Evolutionary conservation across 2,329 filamentous ascomycete genomes (phyloP).

Genomic region (Xylariaceae sp.): DNA sequence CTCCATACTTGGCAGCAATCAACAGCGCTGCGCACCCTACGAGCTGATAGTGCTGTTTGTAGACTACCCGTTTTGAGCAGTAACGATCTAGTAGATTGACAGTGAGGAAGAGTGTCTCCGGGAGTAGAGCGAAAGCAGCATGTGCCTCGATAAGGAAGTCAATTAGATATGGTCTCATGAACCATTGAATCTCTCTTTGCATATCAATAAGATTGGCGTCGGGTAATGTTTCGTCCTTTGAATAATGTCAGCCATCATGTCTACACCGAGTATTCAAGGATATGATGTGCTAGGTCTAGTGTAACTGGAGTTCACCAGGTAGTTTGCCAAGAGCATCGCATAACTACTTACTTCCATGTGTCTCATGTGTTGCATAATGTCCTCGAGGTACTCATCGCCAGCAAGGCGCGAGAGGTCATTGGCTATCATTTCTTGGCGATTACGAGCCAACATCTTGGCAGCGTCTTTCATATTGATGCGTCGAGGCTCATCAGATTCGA

Average conservation of each 20-base stretch:
- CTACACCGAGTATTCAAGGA: background rate
- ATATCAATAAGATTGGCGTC: conserved; percentile 99
- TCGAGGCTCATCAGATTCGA: conserved; percentile 60
- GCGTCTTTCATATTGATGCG: conserved; percentile 76
- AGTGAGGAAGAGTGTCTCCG: conserved; percentile 93
- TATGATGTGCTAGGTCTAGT: background rate
- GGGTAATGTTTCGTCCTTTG: conserved; percentile 79
- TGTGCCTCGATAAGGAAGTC: conserved; percentile 98
- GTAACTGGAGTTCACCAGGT: too few relatives aligned
- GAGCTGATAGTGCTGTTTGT: conserved; percentile 98
- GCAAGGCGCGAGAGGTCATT: conserved; percentile 86
- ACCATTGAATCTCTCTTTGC: conserved; percentile 99
- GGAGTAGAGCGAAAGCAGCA: conserved; percentile 89
- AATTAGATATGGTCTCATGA: conserved; percentile 97
- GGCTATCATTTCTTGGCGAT: conserved; percentile 85
- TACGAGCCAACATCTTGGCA: conserved; percentile 76
- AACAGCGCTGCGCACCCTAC: conserved; percentile 95
- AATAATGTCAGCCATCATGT: conserved; percentile 21
- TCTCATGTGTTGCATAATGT: conserved; percentile 92
- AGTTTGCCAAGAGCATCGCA: too few relatives aligned
- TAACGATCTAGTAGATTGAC: conserved; percentile 97
- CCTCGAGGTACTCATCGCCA: conserved; percentile 89
- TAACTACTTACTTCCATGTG: conserved; percentile 78
- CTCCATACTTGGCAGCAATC: conserved; percentile 97
- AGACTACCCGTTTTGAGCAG: conserved; percentile 96